Conservation (phyloP, 352 stramenopile genomes). For the Pythium apleroticum region DNA sequence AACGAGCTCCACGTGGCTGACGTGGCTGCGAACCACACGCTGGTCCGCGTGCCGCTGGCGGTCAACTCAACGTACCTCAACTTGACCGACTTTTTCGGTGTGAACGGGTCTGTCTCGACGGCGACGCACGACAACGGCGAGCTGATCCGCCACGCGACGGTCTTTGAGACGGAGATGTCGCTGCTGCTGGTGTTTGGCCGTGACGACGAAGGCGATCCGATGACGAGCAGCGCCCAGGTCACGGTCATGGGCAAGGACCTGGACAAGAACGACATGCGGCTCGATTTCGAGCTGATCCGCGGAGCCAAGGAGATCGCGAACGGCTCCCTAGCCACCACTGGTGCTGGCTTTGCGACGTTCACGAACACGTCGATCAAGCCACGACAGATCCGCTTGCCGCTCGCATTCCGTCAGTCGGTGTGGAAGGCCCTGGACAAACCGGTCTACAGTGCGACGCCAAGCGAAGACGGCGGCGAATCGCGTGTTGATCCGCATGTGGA, state of each 20-base stretch:
- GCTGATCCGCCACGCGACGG: constrained; percentile 66
- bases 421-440: constrained; percentile 32
- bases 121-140: constrained; percentile 67
- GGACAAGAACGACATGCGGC: constrained; percentile 33
- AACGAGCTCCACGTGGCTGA: constrained; percentile 46
- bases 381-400: constrained; percentile 55
- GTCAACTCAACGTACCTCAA: constrained; percentile 73
- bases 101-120: constrained; percentile 50
- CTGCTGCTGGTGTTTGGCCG: constrained; percentile 80
- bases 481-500: constrained; percentile 38
- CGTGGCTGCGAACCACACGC: constrained; percentile 49
- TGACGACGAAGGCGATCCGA: constrained; percentile 48
- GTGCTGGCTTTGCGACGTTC: constrained; percentile 54
- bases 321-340: constrained; percentile 19
- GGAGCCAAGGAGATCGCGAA: constrained; percentile 40
- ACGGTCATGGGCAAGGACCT: constrained; percentile 46
- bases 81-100: constrained; percentile 59
- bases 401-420: constrained; percentile 63
- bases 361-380: constrained; percentile 65
- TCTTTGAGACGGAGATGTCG: constrained; percentile 77
- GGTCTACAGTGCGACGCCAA: neutral
- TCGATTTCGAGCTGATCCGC: constrained; percentile 63
- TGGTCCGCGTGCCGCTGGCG: constrained; percentile 61
- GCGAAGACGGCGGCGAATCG: neutral
- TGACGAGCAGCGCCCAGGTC: constrained; percentile 59